These are phyloP conservation scores for Sporisorium scitamineum DNA, from an alignment of 1,284 basidiomycete genomes.

Conservation along the genomic window DNA sequence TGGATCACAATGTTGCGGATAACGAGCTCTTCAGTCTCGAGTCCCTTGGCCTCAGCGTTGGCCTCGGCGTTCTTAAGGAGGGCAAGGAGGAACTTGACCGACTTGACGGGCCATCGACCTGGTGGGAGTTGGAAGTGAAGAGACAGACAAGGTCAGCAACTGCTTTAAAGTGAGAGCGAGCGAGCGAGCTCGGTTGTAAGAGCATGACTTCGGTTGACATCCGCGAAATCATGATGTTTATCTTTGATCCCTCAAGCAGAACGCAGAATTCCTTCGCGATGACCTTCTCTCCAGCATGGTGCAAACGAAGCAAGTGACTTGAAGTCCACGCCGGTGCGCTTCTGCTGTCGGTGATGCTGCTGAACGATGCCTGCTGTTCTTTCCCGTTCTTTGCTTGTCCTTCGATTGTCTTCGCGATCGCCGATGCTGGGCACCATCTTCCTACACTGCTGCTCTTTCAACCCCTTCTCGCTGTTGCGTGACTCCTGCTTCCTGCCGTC, in stretches of 20 bases:
- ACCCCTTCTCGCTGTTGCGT: neutral
- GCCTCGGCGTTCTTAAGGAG: conserved; percentile 99
- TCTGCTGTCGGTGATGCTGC: neutral
- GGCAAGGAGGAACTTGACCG: conserved; percentile 92
- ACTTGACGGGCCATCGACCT: conserved; percentile 99
- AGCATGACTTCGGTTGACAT: neutral
- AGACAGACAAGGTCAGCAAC: conserved; percentile 17
- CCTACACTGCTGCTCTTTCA: neutral
- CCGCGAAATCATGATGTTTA: neutral
- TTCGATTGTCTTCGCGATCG: neutral
- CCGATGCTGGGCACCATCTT: neutral
- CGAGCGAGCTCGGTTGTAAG: neutral
- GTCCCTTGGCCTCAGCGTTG: conserved; percentile 97
- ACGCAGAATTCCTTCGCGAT: neutral
- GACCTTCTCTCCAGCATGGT: too few relatives aligned
- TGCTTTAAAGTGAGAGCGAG: neutral
- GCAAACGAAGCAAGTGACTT: neutral
- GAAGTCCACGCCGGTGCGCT: neutral
- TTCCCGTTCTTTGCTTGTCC: neutral
- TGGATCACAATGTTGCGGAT: conserved; percentile 99
- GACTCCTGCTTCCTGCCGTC: neutral
- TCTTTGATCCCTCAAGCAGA: neutral
- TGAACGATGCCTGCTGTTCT: neutral
- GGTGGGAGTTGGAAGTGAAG: neutral
- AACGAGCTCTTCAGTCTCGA: conserved; percentile 88